Conservation (phyloP, 768 basidiomycete species). For the Hericium coralloides region DNA sequence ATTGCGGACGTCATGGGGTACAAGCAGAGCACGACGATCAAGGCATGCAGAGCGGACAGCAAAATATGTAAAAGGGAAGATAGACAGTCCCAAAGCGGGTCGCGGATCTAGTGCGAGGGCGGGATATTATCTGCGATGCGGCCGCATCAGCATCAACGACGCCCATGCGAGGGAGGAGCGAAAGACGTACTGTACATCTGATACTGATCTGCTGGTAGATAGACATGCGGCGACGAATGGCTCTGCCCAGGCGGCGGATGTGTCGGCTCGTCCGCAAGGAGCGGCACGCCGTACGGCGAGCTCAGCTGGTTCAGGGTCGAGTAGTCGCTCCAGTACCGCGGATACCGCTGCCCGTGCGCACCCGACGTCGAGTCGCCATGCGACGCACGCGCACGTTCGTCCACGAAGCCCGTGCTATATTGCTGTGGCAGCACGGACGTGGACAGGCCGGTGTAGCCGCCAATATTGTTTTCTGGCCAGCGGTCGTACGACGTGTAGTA, state of each 20-base stretch:
- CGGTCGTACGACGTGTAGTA: slow-evolving; percentile 33
- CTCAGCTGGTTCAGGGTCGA: slow-evolving; percentile 24
- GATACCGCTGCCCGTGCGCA: slow-evolving; percentile 20
- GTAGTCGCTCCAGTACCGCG: slow-evolving; percentile 30
- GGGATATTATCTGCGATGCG: background rate
- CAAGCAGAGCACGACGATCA: background rate
- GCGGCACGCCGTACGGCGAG: slow-evolving; percentile 21
- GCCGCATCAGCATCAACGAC: background rate
- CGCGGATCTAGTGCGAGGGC: background rate
- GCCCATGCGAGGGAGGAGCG: background rate
- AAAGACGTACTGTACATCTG: slow-evolving; percentile 8
- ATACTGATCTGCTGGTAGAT: slow-evolving; percentile 11
- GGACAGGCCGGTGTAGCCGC: slow-evolving; percentile 39
- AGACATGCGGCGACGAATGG: slow-evolving; percentile 5
- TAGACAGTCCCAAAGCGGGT: background rate
- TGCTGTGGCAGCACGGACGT: slow-evolving; percentile 68
- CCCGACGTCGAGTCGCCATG: slow-evolving; percentile 11
- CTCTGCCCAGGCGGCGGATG: slow-evolving; percentile 8
- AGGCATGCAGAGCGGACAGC: background rate
- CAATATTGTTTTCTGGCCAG: slow-evolving; percentile 29
- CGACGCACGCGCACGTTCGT: slow-evolving; percentile 26
- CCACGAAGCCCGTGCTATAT: slow-evolving; percentile 65
- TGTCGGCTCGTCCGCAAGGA: slow-evolving; percentile 16
- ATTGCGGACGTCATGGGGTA: background rate
- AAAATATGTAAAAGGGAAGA: background rate